phyloP scores from a whole-genome alignment of 805 yeast genomes.

The Vanderwaltozyma tropicalis region DNA sequence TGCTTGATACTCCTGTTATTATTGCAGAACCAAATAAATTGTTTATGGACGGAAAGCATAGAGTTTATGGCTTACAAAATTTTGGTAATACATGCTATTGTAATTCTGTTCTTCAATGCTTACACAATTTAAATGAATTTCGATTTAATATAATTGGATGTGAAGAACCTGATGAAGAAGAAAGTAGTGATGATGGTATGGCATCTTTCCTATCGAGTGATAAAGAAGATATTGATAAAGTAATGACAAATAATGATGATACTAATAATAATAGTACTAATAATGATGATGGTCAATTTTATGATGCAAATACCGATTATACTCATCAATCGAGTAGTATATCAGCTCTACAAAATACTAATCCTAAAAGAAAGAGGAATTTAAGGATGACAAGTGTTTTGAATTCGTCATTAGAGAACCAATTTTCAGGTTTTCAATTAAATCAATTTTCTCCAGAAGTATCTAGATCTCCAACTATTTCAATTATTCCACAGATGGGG shows the following conservation, averaged over 20 bases:
- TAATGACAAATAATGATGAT: too few species aligned
- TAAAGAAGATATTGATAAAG: too few species aligned
- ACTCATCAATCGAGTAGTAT: too few species aligned
- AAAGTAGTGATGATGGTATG: too few species aligned
- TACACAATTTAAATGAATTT: slow-evolving; percentile 64
- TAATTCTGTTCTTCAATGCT: slow-evolving; percentile 82
- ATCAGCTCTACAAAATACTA: neutral
- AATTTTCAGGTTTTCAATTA: neutral
- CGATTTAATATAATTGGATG: slow-evolving; percentile 43
- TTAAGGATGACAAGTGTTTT: neutral
- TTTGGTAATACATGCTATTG: slow-evolving; percentile 92
- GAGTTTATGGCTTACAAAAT: slow-evolving; percentile 72
- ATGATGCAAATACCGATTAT: too few species aligned
- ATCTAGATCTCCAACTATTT: neutral
- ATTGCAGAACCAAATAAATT: neutral
- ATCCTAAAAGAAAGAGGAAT: neutral
- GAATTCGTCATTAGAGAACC: neutral
- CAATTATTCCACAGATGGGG: neutral
- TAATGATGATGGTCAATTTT: too few species aligned
- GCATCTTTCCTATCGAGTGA: too few species aligned
- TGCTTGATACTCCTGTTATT: too few species aligned
- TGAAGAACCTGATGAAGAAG: neutral
- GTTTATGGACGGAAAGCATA: slow-evolving; percentile 43
- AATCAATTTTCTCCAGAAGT: neutral
- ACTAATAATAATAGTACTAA: too few species aligned